phyloP scores from a whole-genome alignment of 2,329 filamentous ascomycete genomes.

The Pseudopyrenochaeta lycopersici region DNA sequence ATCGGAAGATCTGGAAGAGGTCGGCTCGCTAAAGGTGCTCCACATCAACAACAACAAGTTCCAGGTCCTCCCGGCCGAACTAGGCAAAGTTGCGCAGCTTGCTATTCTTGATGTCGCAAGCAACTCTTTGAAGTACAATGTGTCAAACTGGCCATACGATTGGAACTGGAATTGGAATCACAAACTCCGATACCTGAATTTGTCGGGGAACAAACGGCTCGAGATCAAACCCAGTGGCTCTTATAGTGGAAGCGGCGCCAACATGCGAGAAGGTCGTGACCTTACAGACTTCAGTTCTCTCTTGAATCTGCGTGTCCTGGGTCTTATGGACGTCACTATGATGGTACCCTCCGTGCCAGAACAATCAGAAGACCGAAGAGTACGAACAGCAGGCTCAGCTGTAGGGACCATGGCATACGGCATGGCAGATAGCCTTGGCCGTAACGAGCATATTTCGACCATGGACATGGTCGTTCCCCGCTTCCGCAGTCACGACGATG shows the following conservation, averaged over 20 bases:
- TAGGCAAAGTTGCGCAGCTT: slow-evolving; percentile 91
- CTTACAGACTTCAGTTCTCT: slow-evolving; percentile 91
- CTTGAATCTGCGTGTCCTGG: slow-evolving; percentile 83
- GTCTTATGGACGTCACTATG: slow-evolving; percentile 97
- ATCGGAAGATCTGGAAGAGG: slow-evolving; percentile 92
- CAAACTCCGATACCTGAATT: slow-evolving; percentile 91
- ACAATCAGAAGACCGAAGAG: slow-evolving; percentile 91
- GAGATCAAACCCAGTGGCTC: slow-evolving; percentile 80
- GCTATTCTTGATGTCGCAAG: slow-evolving; percentile 93
- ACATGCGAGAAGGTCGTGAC: slow-evolving; percentile 67
- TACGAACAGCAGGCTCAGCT: slow-evolving; percentile 94
- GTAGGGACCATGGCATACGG: slow-evolving; percentile 93
- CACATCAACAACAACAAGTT: slow-evolving; percentile 99
- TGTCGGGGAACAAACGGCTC: slow-evolving; percentile 94
- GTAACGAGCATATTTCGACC: slow-evolving; percentile 92
- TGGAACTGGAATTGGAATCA: slow-evolving; percentile 99
- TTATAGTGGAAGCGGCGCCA: slow-evolving; percentile 59
- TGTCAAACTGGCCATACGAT: slow-evolving; percentile 98
- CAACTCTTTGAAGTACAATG: slow-evolving; percentile 97
- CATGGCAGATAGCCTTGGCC: slow-evolving; percentile 95
- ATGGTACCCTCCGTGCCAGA: slow-evolving; percentile 94
- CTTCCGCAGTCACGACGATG: slow-evolving; percentile 87
- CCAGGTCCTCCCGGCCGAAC: slow-evolving; percentile 92
- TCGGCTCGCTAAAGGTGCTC: slow-evolving; percentile 84
- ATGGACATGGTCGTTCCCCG: slow-evolving; percentile 94